Percentiles rank a stretch among this genome's conserved stretches.
These are phyloP conservation scores for Pythium dissimile DNA, from an alignment of 352 stramenopile genomes.

Conservation along the genomic window DNA sequence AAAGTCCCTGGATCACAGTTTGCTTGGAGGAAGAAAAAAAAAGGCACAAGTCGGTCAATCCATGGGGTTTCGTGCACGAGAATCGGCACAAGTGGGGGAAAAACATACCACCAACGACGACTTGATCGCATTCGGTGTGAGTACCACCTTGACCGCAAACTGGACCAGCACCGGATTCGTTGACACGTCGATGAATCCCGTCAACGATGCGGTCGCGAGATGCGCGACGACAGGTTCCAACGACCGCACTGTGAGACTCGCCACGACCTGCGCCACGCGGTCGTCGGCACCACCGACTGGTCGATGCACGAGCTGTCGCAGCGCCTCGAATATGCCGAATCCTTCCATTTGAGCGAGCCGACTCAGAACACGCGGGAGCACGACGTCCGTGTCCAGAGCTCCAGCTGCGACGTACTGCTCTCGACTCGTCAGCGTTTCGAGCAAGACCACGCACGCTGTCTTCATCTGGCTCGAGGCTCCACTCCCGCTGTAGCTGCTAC, in stretches of 20 bases:
- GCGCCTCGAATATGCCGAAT: constrained; percentile 19
- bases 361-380: constrained; percentile 23
- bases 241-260: constrained; percentile 1
- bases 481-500: neutral
- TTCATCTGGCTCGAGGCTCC: constrained; percentile 21
- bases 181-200: neutral
- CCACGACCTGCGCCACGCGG: constrained; percentile 12
- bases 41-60: neutral
- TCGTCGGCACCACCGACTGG: neutral
- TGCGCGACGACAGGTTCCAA: neutral
- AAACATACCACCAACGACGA: constrained; percentile 19
- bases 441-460: constrained; percentile 45
- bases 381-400: constrained; percentile 5
- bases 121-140: constrained; percentile 6
- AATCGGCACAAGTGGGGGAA: no score
- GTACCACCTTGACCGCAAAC: constrained; percentile 12
- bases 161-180: neutral
- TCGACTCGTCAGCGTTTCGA: constrained; percentile 39
- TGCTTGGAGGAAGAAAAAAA: neutral
- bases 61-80: no score
- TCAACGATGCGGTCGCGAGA: no score
- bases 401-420: constrained; percentile 25
- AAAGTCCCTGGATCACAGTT: neutral
- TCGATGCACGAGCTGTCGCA: constrained; percentile 1
- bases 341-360: constrained; percentile 21